These are phyloP conservation scores for Falciphora oryzae DNA, from an alignment of 2,329 filamentous ascomycete species.

Conservation along the genomic window DNA sequence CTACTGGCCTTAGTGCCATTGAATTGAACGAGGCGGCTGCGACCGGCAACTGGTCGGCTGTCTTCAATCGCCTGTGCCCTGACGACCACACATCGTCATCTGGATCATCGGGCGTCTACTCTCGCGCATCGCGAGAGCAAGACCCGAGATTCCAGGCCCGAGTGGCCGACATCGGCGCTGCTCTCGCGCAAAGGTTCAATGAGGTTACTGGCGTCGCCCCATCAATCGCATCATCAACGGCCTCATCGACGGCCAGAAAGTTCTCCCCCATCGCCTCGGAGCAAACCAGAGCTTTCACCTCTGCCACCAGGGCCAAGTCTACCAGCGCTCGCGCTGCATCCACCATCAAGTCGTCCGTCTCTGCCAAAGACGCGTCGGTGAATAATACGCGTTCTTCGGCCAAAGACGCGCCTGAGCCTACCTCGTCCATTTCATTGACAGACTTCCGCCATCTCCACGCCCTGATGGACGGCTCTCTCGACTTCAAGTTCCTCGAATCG, in stretches of 20 bases:
- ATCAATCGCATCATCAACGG: too few relatives aligned
- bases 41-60: background rate
- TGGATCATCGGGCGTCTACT: background rate
- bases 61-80: background rate
- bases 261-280: too few relatives aligned
- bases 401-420: background rate
- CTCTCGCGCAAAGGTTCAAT: background rate
- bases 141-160: background rate
- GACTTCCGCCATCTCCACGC: slow-evolving; percentile 1
- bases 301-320: too few relatives aligned
- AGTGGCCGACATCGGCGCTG: background rate
- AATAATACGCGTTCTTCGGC: too few relatives aligned
- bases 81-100: background rate
- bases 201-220: background rate
- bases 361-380: too few relatives aligned
- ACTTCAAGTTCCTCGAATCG: background rate
- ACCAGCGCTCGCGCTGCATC: too few relatives aligned
- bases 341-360: too few relatives aligned
- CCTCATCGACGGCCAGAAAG: too few relatives aligned
- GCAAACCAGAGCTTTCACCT: too few relatives aligned
- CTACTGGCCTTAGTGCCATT: background rate
- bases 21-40: background rate
- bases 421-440: background rate
- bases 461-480: slow-evolving; percentile 2
- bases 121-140: background rate